A percentile compares a stretch with the other conserved stretches of the same genome.
These are phyloP conservation scores for Dioscorea alata DNA, from an alignment of 106 monocot genomes.

Conservation along the genomic window DNA sequence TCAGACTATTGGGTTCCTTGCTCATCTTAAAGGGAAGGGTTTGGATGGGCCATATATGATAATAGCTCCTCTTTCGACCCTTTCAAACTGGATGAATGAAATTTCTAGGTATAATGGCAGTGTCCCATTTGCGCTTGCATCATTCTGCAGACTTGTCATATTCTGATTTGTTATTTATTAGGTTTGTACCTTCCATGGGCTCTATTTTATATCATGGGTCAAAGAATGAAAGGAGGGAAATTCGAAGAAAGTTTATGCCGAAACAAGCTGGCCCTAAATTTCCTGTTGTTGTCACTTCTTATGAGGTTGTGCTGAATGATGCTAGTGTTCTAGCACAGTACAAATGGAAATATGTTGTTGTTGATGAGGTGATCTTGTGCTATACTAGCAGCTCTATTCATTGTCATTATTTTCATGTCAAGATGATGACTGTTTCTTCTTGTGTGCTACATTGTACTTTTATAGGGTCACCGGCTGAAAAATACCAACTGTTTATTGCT, in stretches of 20 bases:
- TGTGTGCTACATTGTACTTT: not conserved
- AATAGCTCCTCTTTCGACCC: conserved; percentile 94
- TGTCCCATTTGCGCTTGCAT: no score
- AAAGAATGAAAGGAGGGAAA: conserved; percentile 49
- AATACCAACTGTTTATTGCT: conserved; percentile 75
- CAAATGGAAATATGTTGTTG: conserved; percentile 95
- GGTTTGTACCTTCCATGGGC: conserved; percentile 75
- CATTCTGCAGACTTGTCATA: no score
- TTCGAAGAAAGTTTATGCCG: conserved; percentile 69
- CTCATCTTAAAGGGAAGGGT: conserved; percentile 92
- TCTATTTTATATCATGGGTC: conserved; percentile 85
- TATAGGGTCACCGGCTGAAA: conserved; percentile 88
- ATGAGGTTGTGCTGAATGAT: conserved; percentile 71
- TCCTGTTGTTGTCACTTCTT: conserved; percentile 82
- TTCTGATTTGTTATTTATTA: conserved; percentile 10
- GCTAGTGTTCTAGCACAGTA: conserved; percentile 46
- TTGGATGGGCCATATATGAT: conserved; percentile 84
- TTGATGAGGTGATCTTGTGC: conserved; percentile 67
- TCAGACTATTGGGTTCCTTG: conserved; percentile 93
- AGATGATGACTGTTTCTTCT: not conserved
- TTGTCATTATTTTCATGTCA: no score
- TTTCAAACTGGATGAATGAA: conserved; percentile 95
- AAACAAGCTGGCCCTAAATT: conserved; percentile 65
- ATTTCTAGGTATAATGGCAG: conserved; percentile 44
- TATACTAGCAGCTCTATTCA: not conserved